Evolutionary conservation across 257 asterid species (phyloP).

Genomic region (Craterostigma plantagineum): DNA sequence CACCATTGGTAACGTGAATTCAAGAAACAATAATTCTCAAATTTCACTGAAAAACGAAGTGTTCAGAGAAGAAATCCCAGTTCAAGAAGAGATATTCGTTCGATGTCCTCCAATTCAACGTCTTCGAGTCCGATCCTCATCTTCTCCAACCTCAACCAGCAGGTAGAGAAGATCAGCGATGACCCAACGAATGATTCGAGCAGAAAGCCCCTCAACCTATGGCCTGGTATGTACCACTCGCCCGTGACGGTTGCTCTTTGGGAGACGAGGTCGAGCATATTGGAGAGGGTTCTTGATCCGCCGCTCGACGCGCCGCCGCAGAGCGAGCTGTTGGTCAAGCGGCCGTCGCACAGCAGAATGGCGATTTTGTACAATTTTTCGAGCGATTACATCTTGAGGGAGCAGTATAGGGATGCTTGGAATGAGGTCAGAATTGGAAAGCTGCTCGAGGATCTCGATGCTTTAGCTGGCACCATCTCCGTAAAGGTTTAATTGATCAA

Average conservation of each 20-base stretch:
- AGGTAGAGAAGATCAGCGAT: slow-evolving; percentile 17
- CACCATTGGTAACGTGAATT: too few relatives aligned
- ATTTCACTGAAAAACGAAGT: too few relatives aligned
- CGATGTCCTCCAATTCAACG: slow-evolving; percentile 39
- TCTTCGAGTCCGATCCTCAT: slow-evolving; percentile 40
- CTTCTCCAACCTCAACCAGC: slow-evolving; percentile 46
- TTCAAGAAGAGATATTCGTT: background rate
- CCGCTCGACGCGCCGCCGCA: slow-evolving; percentile 96
- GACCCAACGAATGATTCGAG: slow-evolving; percentile 15
- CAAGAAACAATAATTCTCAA: too few relatives aligned
- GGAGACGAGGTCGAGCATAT: slow-evolving; percentile 74
- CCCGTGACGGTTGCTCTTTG: slow-evolving; percentile 89
- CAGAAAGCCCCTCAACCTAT: slow-evolving; percentile 59
- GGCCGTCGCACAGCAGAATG: slow-evolving; percentile 52
- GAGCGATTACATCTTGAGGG: slow-evolving; percentile 52
- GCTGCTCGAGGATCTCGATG: slow-evolving; percentile 96
- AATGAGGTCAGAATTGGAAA: slow-evolving; percentile 92
- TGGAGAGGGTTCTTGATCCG: slow-evolving; percentile 86
- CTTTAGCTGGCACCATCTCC: slow-evolving; percentile 88
- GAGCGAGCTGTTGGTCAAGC: slow-evolving; percentile 43
- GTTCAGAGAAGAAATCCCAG: slow-evolving; percentile 1
- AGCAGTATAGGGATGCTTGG: slow-evolving; percentile 97
- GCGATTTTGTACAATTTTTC: slow-evolving; percentile 60
- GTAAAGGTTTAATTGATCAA: slow-evolving; percentile 37
- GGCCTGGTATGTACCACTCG: slow-evolving; percentile 99